Percentiles rank a stretch among this genome's conserved stretches.
Conservation (phyloP, 371 early-diverging fungal species). For the Mortierella sp. region DNA sequence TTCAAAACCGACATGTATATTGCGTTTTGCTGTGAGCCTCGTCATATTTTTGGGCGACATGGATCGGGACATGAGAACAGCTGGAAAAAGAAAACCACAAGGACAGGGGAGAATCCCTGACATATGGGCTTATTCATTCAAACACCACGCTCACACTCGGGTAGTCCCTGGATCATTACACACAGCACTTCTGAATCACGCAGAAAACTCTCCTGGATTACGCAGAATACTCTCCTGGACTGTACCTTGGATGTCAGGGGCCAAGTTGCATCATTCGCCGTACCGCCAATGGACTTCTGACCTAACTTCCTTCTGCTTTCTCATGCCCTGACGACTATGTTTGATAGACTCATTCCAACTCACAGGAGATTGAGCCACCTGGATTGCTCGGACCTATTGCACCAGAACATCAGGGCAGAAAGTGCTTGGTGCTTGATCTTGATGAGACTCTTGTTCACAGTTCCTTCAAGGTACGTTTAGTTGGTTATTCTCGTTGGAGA, state of each 20-base stretch:
- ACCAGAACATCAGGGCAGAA: conserved; percentile 72
- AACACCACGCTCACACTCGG: not conserved
- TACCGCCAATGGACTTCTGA: not conserved
- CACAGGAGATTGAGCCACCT: conserved; percentile 41
- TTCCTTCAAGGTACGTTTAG: conserved; percentile 74
- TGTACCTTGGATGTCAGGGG: not conserved
- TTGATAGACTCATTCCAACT: conserved; percentile 29
- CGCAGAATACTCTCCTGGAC: not conserved
- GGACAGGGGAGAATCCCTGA: not conserved
- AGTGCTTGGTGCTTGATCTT: conserved; percentile 90
- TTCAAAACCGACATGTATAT: conserved; percentile 8
- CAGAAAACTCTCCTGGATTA: not conserved
- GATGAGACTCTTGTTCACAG: conserved; percentile 90
- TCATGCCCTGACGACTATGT: not conserved
- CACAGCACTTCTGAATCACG: not conserved
- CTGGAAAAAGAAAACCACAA: conserved; percentile 1
- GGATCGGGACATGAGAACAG: not conserved
- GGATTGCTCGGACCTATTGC: conserved; percentile 59
- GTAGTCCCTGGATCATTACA: not conserved
- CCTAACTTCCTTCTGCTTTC: not conserved
- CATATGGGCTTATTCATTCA: conserved; percentile 7
- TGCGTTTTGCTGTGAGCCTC: conserved; percentile 15
- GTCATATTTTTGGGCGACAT: conserved; percentile 9
- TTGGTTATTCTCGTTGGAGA: not conserved
- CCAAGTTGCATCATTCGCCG: not conserved